These are phyloP conservation scores for Saccharomycopsis schoenii DNA, from an alignment of 805 yeast species.

Conservation along the genomic window DNA sequence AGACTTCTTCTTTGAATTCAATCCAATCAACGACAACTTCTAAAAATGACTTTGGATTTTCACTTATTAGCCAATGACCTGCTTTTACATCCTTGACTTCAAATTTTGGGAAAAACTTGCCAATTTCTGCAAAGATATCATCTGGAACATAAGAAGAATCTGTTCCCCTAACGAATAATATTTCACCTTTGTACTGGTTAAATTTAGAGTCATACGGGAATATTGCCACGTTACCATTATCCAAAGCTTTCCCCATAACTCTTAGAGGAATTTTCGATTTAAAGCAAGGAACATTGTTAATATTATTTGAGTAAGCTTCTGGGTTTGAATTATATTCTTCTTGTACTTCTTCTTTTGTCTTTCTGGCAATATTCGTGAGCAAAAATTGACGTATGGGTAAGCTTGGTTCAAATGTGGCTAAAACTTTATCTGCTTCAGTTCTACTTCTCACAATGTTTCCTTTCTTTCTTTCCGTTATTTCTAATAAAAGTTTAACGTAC, in stretches of 20 bases:
- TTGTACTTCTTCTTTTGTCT: slow-evolving; percentile 29
- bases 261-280: slow-evolving; percentile 61
- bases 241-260: slow-evolving; percentile 53
- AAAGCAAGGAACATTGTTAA: slow-evolving; percentile 19
- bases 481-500: slow-evolving; percentile 54
- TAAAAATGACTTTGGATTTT: slow-evolving; percentile 71
- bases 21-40: slow-evolving; percentile 53
- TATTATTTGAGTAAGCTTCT: slow-evolving; percentile 26
- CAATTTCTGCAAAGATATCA: slow-evolving; percentile 64
- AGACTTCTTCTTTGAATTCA: slow-evolving; percentile 24
- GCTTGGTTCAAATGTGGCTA: slow-evolving; percentile 53
- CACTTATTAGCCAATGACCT: slow-evolving; percentile 92
- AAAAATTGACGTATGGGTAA: slow-evolving; percentile 65
- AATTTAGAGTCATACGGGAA: slow-evolving; percentile 62
- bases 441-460: slow-evolving; percentile 33
- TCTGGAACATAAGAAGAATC: slow-evolving; percentile 73
- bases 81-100: slow-evolving; percentile 65
- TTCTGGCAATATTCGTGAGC: slow-evolving; percentile 52
- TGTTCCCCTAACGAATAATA: slow-evolving; percentile 72
- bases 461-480: slow-evolving; percentile 38
- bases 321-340: slow-evolving; percentile 22
- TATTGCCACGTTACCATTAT: slow-evolving; percentile 54
- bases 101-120: slow-evolving; percentile 69
- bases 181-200: slow-evolving; percentile 56
- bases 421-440: slow-evolving; percentile 45